Base-by-base conservation (phyloP, 768 basidiomycete species). In the Leccinum imitatum region DNA sequence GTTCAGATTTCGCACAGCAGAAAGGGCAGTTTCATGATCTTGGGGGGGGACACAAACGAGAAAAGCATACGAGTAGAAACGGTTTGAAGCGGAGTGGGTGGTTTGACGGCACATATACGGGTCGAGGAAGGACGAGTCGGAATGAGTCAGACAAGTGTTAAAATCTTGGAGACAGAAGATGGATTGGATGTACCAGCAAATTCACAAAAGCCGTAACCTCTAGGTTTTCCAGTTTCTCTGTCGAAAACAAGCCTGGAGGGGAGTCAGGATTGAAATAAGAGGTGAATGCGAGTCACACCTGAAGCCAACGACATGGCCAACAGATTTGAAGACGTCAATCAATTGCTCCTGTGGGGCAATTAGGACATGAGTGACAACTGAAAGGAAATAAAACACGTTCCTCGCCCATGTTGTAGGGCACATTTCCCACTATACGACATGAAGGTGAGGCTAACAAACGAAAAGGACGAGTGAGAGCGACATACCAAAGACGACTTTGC, bases 1-100 rank as follows among this genome's bases (percentile, higher is more conserved):
- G 75, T 97, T 94, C 53, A 99, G 84, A 71, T 98, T 99, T 68
- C 97, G 88, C 15, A 99, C 93, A 52, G 97, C 97, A 54, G 94
- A 96, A 25, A 85, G 76, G 7, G 97, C 97, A 23, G 97, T 98
- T 75, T 97, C 95, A 73, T 96, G 92, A 75, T 99, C 97, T 91
- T 74, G 65, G 56, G 41, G n/a, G 8, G 41, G n/a, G 51, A 51
- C 56, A 63, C 21, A 47, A 58, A 69, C 37, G 52, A 60, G 50
- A 47, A 31, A 51, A 56, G 54, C 59, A 69, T 65, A 64, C 64
- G 60, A 59, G 35, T 19, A 54, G 47, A 47, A 13, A 44, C 15
- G 30, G 10, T 60, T 46, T 52, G 63, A 55, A 44, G 56, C 5
- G 50, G 44, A 15, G 44, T 4, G 14, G 10, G 31, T 31, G 51